Conservation (phyloP, 805 yeast genomes). For the Starmera amethionina region DNA sequence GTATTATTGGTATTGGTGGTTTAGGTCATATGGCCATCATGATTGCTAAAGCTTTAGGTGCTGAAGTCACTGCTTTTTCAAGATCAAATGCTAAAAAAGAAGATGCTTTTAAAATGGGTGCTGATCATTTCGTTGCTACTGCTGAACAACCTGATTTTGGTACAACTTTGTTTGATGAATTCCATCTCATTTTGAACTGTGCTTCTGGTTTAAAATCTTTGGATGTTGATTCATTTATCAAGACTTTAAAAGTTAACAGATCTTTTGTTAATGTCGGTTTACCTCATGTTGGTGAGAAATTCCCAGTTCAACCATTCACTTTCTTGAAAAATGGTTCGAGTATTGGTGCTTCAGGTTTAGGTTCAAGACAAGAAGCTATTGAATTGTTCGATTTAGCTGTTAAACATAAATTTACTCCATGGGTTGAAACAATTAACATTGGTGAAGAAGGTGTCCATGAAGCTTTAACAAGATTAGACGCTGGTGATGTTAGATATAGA, state of each 20-base stretch:
- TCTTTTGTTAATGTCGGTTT: constrained; percentile 57
- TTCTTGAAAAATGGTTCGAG: constrained; percentile 40
- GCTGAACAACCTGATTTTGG: constrained; percentile 36
- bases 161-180: constrained; percentile 19
- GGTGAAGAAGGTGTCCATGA: constrained; percentile 40
- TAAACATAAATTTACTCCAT: constrained; percentile 45
- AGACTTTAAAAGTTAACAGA: constrained; percentile 46
- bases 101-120: constrained; percentile 41
- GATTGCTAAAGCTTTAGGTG: constrained; percentile 51
- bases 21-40: constrained; percentile 47
- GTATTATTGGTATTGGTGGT: constrained; percentile 48
- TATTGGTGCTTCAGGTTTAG: constrained; percentile 52
- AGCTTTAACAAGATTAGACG: constrained; percentile 44
- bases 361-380: constrained; percentile 51
- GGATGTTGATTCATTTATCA: constrained; percentile 37
- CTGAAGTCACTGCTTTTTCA: constrained; percentile 48
- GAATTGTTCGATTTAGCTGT: constrained; percentile 61
- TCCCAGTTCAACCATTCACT: constrained; percentile 36
- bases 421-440: constrained; percentile 53
- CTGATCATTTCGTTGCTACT: constrained; percentile 45
- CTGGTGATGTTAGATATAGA: constrained; percentile 54
- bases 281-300: constrained; percentile 37
- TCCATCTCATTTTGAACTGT: constrained; percentile 41
- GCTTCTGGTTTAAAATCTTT: constrained; percentile 35
- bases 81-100: constrained; percentile 38